Evolutionary conservation across 208 protist genomes (phyloP), one percentile per base, ranked within the genome.

Genomic region (Phytomonas francai): DNA sequence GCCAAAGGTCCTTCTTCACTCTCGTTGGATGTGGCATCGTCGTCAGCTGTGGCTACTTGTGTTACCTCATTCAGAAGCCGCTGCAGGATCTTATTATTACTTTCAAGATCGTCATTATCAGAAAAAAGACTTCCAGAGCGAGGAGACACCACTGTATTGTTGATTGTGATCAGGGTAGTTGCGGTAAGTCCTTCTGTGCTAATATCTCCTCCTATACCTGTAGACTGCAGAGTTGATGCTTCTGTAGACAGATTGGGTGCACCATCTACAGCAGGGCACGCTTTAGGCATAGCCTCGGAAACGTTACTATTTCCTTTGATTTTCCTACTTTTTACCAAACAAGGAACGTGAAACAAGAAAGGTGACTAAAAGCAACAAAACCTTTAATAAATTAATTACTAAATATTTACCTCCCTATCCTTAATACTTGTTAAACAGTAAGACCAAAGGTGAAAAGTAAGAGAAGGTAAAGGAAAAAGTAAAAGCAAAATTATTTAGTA

Each of bases 1-100:
- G 34, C 34, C 34, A 39, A 9, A 9, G 34, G 34, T 9, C 34
- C 34, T 9, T 19, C 39, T 59, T 59, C 54, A 33, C 57, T 33
- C 36, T 42, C 19, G 22, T 1, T 22, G 49, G 42, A 58, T 30
- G 12, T 51, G 59, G 71, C 63, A 2, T 70, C 64, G 42, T 76
- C 77, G 14, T 30, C 72, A 25, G 79, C 76, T 56, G 68, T 74
- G 63, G 75, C 73, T 3, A 76, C 71, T 1, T 76, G 74, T 19
- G 63, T 75, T 7, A 81, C 74, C 28, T 85, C 81, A 54, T 89
- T 77, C 31, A 86, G 71, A 11, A 86, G 65, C 5, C 79, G 74
- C 59, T 81, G 59, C 51, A 89, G 66, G 60, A 82, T 61, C 30
- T 72, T 73, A 51, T 76, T 72, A 34, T 58, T 74, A 45, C 61